These are phyloP conservation scores for Skeletonema tropicum DNA, from an alignment of 108 stramenopile species.

Conservation along the genomic window DNA sequence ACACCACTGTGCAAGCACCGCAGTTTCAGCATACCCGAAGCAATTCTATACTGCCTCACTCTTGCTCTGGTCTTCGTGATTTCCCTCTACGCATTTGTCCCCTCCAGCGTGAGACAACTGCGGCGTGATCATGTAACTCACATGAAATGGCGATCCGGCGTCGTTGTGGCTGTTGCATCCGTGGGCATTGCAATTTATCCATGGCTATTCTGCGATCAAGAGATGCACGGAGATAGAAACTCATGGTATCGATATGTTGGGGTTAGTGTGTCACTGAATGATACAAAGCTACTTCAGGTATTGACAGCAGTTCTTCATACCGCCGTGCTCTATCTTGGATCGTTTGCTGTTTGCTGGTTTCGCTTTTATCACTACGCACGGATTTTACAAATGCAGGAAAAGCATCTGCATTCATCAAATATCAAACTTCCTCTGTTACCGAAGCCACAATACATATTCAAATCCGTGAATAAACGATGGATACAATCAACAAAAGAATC, in stretches of 20 bases:
- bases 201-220: conserved; percentile 50
- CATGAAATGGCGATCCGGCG: conserved; percentile 62
- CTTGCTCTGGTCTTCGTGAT: conserved; percentile 60
- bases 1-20: not conserved
- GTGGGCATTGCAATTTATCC: conserved; percentile 54
- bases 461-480: conserved; percentile 14
- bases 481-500: conserved; percentile 19
- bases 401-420: conserved; percentile 7
- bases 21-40: not conserved
- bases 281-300: conserved; percentile 9
- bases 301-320: conserved; percentile 30
- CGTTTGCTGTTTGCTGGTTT: conserved; percentile 19
- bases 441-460: conserved; percentile 18
- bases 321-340: conserved; percentile 46
- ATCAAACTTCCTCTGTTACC: conserved; percentile 13
- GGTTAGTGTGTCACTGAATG: not conserved
- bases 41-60: conserved; percentile 37
- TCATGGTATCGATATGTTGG: conserved; percentile 32
- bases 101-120: conserved; percentile 52
- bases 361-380: conserved; percentile 30
- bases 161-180: conserved; percentile 44
- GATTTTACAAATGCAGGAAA: conserved; percentile 8
- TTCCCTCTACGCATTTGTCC: conserved; percentile 78
- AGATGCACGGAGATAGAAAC: conserved; percentile 2
- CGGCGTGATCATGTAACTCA: conserved; percentile 63